Base-by-base conservation (phyloP, 1,139 yeast genomes). In the Pichia sp. region DNA sequence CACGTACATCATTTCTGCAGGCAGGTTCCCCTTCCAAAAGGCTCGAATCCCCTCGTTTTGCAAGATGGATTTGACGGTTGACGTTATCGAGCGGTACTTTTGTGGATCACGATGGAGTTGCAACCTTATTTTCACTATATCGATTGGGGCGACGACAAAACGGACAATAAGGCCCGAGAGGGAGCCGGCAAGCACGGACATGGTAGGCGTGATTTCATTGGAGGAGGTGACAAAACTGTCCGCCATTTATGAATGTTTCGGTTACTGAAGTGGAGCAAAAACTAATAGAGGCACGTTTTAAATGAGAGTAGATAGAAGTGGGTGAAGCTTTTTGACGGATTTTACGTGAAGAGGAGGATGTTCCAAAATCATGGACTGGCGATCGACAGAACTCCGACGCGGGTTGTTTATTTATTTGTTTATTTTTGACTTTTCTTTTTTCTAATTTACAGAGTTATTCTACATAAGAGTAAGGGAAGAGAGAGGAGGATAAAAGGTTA, bases 21-120 rank as follows among this genome's bases (percentile, higher is more conserved):
- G 96, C 0, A 89, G 80, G 67, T 93, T 93, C 0, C 99, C 99
- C 69, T 91, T 92, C 98, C 98, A 93, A 27, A 93, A 75, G 0
- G 92, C 84, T 10, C 62, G 60, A 0, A 78, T n/a, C 2, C 90
- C 89, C 63, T 85, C 90, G 33, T 75, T 73, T 17, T 63, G 62
- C 1, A 71, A 62, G 1, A 83, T 75, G 1, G 72, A 66, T 14
- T 51, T 52, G 34, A 76, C 65, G 0, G 80, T 73, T 4, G 64
- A 60, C 2, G 70, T 43, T 2, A 77, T 63, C 2, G 76, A 75
- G 4, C 64, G 60, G 56, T 73, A 70, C 58, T 65, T 67, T 14
- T 57, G 33, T 14, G 61, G 49, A 48, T 59, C 54, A 2, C 52
- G 49, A 58, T 74, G 81, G 2, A 93, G 73, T 65, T 93, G 99